These are phyloP conservation scores for Solanum bukasovii DNA, from an alignment of 257 asterid genomes.

Conservation along the genomic window DNA sequence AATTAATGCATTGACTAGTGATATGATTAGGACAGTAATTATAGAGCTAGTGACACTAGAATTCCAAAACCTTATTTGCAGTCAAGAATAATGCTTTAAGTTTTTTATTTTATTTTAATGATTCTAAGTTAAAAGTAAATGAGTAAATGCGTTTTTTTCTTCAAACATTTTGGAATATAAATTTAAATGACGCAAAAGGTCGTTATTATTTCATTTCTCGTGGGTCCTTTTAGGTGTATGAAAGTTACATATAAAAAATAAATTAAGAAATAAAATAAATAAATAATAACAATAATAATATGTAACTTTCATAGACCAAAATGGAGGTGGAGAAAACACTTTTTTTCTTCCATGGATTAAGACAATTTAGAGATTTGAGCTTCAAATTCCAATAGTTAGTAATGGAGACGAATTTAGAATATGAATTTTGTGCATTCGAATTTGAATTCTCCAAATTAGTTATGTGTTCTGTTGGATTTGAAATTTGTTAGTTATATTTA, in stretches of 20 bases:
- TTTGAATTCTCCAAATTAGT: neutral
- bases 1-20: neutral
- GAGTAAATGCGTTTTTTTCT: neutral
- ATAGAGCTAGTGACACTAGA: neutral
- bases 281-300: neutral
- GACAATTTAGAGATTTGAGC: neutral
- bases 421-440: neutral
- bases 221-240: neutral
- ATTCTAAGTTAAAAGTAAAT: neutral
- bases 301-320: neutral
- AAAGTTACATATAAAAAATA: neutral
- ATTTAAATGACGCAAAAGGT: neutral
- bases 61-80: neutral
- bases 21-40: neutral
- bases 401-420: neutral
- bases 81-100: neutral
- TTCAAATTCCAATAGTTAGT: neutral
- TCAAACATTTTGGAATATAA: neutral
- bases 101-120: neutral
- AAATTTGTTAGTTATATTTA: neutral
- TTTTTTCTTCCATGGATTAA: neutral
- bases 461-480: neutral
- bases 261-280: neutral
- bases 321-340: neutral
- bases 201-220: neutral